Evolutionary conservation across 108 stramenopile genomes (phyloP).

Genomic region (Stephanodiscus triporus): DNA sequence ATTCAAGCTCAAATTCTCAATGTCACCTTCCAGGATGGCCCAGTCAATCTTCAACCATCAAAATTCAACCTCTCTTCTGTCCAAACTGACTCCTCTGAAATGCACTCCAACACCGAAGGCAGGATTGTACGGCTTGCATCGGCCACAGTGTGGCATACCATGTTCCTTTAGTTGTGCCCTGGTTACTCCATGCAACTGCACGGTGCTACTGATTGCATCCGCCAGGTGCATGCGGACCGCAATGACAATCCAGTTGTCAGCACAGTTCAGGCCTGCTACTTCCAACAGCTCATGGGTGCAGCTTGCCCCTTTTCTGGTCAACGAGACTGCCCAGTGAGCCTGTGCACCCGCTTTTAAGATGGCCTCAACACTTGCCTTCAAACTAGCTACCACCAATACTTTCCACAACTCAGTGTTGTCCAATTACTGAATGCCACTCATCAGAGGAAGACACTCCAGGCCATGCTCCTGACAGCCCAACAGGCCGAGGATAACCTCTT

Average conservation of each 20-base stretch:
- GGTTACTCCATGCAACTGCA: neutral
- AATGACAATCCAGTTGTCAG: neutral
- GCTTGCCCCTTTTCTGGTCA: neutral
- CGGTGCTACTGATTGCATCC: neutral
- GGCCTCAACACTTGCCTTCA: too few species aligned
- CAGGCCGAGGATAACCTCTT: too few species aligned
- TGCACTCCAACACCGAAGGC: too few species aligned
- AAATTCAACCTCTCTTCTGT: neutral
- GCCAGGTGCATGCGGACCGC: neutral
- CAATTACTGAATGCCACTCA: too few species aligned
- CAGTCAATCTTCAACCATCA: neutral
- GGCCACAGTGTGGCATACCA: neutral
- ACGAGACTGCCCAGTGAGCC: neutral
- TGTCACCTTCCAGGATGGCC: neutral
- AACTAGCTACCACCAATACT: too few species aligned
- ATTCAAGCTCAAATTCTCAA: neutral
- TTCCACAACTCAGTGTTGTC: too few species aligned
- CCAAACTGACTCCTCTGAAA: neutral
- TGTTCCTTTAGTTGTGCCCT: neutral
- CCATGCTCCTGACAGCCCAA: too few species aligned
- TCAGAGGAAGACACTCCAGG: too few species aligned
- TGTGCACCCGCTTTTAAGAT: too few species aligned
- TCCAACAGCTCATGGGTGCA: neutral
- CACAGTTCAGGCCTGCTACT: neutral
- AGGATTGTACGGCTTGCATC: neutral